Percentiles rank a stretch among this genome's conserved stretches.
These are phyloP conservation scores for Colletotrichum simmondsii DNA, from an alignment of 2,329 filamentous ascomycete species.

Conservation along the genomic window DNA sequence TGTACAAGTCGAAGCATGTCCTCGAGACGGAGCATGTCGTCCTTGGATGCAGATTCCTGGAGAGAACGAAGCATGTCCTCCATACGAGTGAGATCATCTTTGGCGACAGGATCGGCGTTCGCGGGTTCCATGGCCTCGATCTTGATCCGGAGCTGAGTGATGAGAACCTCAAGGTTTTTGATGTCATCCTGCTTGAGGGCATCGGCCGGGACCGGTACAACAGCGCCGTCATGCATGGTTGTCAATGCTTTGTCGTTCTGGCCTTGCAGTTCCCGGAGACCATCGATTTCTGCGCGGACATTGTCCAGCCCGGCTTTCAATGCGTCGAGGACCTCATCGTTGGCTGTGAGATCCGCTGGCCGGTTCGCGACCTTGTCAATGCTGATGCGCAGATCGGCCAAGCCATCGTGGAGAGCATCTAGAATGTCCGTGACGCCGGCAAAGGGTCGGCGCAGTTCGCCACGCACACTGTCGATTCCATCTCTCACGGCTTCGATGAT, in stretches of 20 bases:
- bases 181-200: slow-evolving; percentile 77
- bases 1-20: slow-evolving; percentile 58
- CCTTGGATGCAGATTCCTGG: slow-evolving; percentile 49
- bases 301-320: slow-evolving; percentile 83
- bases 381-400: slow-evolving; percentile 79
- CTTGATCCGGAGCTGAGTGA: slow-evolving; percentile 85
- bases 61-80: slow-evolving; percentile 58
- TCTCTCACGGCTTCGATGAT: slow-evolving; percentile 76
- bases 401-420: slow-evolving; percentile 88
- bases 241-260: slow-evolving; percentile 62
- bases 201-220: slow-evolving; percentile 61
- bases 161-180: slow-evolving; percentile 85
- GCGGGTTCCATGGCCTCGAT: slow-evolving; percentile 78
- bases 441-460: slow-evolving; percentile 76
- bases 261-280: slow-evolving; percentile 69
- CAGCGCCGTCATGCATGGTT: slow-evolving; percentile 61
- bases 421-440: slow-evolving; percentile 87
- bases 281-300: slow-evolving; percentile 82
- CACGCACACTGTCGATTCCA: slow-evolving; percentile 79
- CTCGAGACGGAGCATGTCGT: slow-evolving; percentile 47
- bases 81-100: slow-evolving; percentile 48
- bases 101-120: slow-evolving; percentile 45
- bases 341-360: slow-evolving; percentile 83
- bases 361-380: slow-evolving; percentile 84
- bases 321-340: slow-evolving; percentile 89